Evolutionary conservation across 306 rosid species (phyloP).

Genomic region (Hippophae tibetana): DNA sequence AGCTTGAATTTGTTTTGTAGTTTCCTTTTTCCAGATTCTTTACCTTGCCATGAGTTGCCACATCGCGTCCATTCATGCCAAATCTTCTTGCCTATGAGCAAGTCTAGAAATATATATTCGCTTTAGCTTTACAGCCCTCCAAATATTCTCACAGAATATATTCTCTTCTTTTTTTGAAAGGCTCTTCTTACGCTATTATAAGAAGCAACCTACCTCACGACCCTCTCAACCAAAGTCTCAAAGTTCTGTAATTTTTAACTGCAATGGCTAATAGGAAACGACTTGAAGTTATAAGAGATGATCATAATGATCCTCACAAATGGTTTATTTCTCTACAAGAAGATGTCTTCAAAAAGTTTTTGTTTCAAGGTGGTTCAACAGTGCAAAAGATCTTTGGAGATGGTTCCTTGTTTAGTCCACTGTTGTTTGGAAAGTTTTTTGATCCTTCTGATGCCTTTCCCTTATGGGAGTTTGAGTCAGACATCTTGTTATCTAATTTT

Average conservation of each 20-base stretch:
- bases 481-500: constrained; percentile 50
- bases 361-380: constrained; percentile 40
- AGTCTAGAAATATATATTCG: constrained; percentile 52
- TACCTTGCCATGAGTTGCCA: constrained; percentile 23
- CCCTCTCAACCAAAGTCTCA: constrained; percentile 27
- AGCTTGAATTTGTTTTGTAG: constrained; percentile 12
- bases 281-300: constrained; percentile 60
- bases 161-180: constrained; percentile 28
- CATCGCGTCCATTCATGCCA: constrained; percentile 20
- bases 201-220: constrained; percentile 30
- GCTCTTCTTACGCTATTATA: constrained; percentile 38
- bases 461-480: constrained; percentile 88
- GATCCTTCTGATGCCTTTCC: constrained; percentile 99
- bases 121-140: constrained; percentile 53
- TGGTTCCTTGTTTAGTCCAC: constrained; percentile 84
- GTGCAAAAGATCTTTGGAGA: constrained; percentile 59
- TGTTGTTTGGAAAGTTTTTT: constrained; percentile 83
- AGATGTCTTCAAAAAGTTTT: constrained; percentile 58
- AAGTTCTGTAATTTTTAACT: constrained; percentile 10
- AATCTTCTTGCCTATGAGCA: constrained; percentile 28
- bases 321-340: constrained; percentile 76
- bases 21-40: constrained; percentile 20
- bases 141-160: constrained; percentile 61
- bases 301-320: constrained; percentile 47
- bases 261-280: constrained; percentile 31